A percentile compares a stretch with the other conserved stretches of the same genome.
Conservation (phyloP, 2,329 filamentous ascomycete species). For the Aphanocladium album region DNA sequence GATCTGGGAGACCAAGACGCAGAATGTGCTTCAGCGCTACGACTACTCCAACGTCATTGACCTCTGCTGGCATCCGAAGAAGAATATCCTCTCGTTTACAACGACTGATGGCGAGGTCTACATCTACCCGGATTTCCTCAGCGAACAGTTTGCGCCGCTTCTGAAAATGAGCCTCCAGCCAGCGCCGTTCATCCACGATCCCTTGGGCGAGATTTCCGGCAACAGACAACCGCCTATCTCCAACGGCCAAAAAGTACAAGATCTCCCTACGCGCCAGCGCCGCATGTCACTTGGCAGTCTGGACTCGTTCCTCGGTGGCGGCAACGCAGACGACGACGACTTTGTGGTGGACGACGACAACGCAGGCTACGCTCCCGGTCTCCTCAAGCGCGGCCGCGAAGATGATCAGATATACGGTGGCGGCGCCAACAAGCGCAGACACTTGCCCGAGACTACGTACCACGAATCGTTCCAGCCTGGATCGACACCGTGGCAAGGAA, state of each 20-base stretch:
- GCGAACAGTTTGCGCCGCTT: constrained; percentile 51
- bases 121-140: constrained; percentile 71
- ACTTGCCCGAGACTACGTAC: constrained; percentile 55
- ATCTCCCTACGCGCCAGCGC: constrained; percentile 45
- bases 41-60: constrained; percentile 82
- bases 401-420: constrained; percentile 47
- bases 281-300: constrained; percentile 68
- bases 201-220: constrained; percentile 62
- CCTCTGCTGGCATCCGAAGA: constrained; percentile 82
- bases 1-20: constrained; percentile 87
- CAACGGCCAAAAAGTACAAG: constrained; percentile 51
- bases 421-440: constrained; percentile 44
- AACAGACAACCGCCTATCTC: constrained; percentile 53
- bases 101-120: constrained; percentile 90
- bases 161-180: constrained; percentile 60
- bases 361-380: constrained; percentile 71
- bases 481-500: constrained; percentile 92
- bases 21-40: constrained; percentile 71
- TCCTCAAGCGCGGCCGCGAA: constrained; percentile 46
- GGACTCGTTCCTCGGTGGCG: constrained; percentile 67
- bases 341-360: constrained; percentile 96
- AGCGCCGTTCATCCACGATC: constrained; percentile 81
- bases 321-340: constrained; percentile 54
- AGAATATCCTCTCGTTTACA: constrained; percentile 87
- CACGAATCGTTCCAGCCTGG: constrained; percentile 90